These are phyloP conservation scores for Apophysomyces trapeziformis DNA, from an alignment of 371 early-diverging fungal species.

Conservation along the genomic window DNA sequence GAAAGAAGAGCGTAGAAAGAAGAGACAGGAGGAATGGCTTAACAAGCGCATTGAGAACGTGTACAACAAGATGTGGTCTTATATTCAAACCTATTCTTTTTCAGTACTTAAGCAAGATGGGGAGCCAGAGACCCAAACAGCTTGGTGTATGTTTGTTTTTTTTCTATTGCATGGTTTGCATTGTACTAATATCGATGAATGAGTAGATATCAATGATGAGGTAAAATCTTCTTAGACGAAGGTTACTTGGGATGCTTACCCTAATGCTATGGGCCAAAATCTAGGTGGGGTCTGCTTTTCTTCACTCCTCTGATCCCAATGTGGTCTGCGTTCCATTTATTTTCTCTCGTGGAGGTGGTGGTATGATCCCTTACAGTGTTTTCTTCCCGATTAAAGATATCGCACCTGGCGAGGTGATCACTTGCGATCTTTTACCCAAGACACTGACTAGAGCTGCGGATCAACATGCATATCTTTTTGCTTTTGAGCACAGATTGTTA, in stretches of 20 bases:
- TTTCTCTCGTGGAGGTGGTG: constrained; percentile 56
- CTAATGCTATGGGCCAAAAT: not conserved
- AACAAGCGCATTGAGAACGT: constrained; percentile 30
- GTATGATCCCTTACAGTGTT: constrained; percentile 64
- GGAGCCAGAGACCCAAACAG: constrained; percentile 58
- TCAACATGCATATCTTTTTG: constrained; percentile 55
- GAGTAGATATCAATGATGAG: constrained; percentile 27
- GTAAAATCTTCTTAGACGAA: constrained; percentile 22
- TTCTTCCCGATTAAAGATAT: constrained; percentile 63
- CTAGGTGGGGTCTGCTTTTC: constrained; percentile 63
- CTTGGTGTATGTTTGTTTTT: constrained; percentile 52
- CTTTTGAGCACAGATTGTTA: constrained; percentile 45
- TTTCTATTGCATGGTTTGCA: too few relatives aligned
- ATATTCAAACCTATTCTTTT: constrained; percentile 59
- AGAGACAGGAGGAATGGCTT: constrained; percentile 32
- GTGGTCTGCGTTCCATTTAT: constrained; percentile 61
- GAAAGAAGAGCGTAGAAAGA: constrained; percentile 33
- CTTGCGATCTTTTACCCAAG: constrained; percentile 56
- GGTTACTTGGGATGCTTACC: not conserved
- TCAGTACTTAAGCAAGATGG: constrained; percentile 59
- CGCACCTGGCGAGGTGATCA: constrained; percentile 50
- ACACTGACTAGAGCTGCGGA: constrained; percentile 36
- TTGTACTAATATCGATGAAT: too few relatives aligned
- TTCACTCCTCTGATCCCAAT: constrained; percentile 60
- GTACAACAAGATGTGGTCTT: constrained; percentile 60